phyloP scores from a whole-genome alignment of 2,329 filamentous ascomycete species.

The Hypoxylon sp. region DNA sequence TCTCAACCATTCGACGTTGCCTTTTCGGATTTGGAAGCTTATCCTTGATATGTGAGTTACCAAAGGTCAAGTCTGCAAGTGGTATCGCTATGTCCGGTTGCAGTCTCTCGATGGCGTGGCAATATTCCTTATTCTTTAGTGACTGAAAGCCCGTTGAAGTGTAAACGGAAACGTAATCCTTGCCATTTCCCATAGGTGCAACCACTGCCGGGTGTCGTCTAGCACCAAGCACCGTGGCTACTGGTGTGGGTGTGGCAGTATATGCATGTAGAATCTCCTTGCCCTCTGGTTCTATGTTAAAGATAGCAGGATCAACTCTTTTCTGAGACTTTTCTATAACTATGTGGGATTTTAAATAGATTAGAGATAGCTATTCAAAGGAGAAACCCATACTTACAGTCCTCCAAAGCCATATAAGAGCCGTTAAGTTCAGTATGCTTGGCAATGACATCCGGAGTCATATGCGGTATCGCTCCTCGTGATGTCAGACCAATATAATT shows the following conservation, averaged over 20 bases:
- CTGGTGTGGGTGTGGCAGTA: conserved; percentile 76
- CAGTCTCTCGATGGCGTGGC: conserved; percentile 73
- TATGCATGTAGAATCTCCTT: conserved; percentile 80
- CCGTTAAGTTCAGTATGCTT: conserved; percentile 76
- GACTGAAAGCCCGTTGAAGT: conserved; percentile 89
- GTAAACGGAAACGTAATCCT: conserved; percentile 80
- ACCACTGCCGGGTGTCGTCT: conserved; percentile 83
- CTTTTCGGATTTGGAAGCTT: conserved; percentile 75
- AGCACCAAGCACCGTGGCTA: conserved; percentile 80
- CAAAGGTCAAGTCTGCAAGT: conserved; percentile 79
- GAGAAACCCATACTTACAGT: conserved; percentile 75
- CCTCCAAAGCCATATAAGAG: conserved; percentile 88
- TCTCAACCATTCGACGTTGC: conserved; percentile 84
- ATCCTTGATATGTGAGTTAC: conserved; percentile 50
- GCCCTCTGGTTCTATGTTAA: conserved; percentile 56
- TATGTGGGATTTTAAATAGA: conserved; percentile 50
- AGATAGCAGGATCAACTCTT: conserved; percentile 64
- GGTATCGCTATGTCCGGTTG: conserved; percentile 85
- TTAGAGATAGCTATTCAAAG: neutral
- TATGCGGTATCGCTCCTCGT: conserved; percentile 86
- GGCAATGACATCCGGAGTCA: conserved; percentile 85
- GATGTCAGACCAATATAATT: conserved; percentile 86
- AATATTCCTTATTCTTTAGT: conserved; percentile 79
- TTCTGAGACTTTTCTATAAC: conserved; percentile 67
- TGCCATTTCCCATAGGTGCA: conserved; percentile 79